A percentile compares a stretch with the other conserved stretches of the same genome.
Evolutionary conservation across 2,329 filamentous ascomycete species (phyloP).

Genomic region (Zymoseptoria crescenta): DNA sequence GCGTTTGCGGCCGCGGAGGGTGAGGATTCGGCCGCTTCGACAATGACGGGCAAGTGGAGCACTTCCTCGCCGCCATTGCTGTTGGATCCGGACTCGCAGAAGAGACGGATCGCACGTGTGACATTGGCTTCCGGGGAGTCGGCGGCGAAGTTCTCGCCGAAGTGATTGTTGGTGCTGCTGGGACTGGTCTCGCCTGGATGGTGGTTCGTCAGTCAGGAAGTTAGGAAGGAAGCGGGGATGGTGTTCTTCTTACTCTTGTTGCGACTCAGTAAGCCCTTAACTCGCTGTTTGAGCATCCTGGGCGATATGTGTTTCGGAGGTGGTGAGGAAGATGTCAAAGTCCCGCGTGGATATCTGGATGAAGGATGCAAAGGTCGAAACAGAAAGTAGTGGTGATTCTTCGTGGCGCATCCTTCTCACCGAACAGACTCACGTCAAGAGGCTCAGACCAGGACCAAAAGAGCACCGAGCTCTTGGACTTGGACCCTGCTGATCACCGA

Average conservation of each 20-base stretch:
- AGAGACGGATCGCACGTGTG: constrained; percentile 60
- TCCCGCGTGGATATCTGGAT: not conserved
- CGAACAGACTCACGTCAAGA: not conserved
- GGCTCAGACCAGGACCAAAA: not conserved
- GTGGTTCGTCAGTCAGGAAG: not conserved
- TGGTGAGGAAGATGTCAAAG: not conserved
- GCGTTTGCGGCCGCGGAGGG: constrained; percentile 76
- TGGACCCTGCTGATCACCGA: not conserved
- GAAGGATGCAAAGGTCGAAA: not conserved
- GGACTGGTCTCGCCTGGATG: constrained; percentile 1
- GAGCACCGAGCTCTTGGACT: not conserved
- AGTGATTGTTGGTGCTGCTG: constrained; percentile 9
- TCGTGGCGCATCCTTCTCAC: not conserved
- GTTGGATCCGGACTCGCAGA: constrained; percentile 63
- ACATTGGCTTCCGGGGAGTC: constrained; percentile 61
- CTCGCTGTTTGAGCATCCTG: not conserved
- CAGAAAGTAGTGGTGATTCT: not conserved
- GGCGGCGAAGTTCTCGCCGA: constrained; percentile 11
- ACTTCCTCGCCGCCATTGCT: constrained; percentile 71
- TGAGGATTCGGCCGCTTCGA: constrained; percentile 89
- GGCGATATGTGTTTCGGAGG: not conserved
- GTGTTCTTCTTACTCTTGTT: constrained; percentile 4
- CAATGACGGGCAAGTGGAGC: constrained; percentile 83
- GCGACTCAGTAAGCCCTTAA: constrained; percentile 6
- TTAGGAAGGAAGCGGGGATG: not conserved